Evolutionary conservation across 805 yeast species (phyloP), one percentile per base, ranked within the genome.

Genomic region (Saccharomycopsis vini): DNA sequence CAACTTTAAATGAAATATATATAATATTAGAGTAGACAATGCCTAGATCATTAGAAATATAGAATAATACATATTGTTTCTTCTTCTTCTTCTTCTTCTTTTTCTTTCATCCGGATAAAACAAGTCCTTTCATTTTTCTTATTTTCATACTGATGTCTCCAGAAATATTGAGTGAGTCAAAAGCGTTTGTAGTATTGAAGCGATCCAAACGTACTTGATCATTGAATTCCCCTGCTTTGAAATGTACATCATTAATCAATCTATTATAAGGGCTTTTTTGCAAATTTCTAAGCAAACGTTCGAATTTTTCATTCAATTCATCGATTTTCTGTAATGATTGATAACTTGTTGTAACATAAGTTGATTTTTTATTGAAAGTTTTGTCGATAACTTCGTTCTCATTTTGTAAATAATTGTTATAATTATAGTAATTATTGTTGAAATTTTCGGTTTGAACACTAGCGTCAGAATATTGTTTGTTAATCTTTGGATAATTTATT

Each of bases 111-210:
- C 12, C 29, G 6, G 45, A 31, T 29, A 46, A 36, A 4, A 43
- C 39, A 13, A 21, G 23, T 2, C 47, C 47, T 33, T 46, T 46
- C 38, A 46, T 29, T 33, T 37, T 40, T 40, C 47, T 30, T 5
- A 46, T 39, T 19, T 43, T 46, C 3, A 33, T 16, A 16, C 31
- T 39, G 3, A 43, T 43, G 18, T 46, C 47, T n/a, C 29, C 44
- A 2, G 36, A 18, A 5, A 40, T 15, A n/a, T 26, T 28, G 5
- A 28, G 28, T 18, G 35, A 35, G 28, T 46, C 49, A 12, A 41
- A n/a, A 18, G 32, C 15, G 12, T 24, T 28, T 6, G 19, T 26
- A 6, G 23, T 15, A 3, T 30, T 30, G 18, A 36, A 39, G 18
- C 35, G 35, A 13, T 34, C 44, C 5, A 24, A 36, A 22, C 21